Evolutionary conservation across 2,329 filamentous ascomycete genomes (phyloP).

Genomic region (Fusarium sambucinum): DNA sequence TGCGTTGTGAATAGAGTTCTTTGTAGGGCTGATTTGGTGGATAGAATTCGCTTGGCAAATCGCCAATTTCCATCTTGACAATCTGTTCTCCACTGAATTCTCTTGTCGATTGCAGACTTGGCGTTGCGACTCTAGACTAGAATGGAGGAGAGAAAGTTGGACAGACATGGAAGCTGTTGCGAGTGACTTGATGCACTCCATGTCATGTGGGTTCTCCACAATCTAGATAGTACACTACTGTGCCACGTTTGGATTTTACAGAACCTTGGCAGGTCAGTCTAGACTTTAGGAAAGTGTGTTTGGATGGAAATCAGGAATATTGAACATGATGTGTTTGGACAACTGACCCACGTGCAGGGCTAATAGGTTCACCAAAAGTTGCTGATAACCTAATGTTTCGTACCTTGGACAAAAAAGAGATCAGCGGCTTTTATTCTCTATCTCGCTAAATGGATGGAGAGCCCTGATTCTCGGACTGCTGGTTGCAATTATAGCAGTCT

Average conservation of each 20-base stretch:
- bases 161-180: neutral
- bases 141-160: neutral
- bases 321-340: neutral
- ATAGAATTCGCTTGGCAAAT: slow-evolving; percentile 12
- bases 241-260: neutral
- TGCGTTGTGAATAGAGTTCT: neutral
- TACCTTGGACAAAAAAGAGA: too few species aligned
- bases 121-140: neutral
- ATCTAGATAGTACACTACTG: neutral
- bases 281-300: neutral
- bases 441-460: neutral
- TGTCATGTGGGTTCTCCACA: neutral
- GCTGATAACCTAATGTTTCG: neutral
- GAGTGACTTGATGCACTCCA: neutral
- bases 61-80: slow-evolving; percentile 1
- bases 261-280: neutral
- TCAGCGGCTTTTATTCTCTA: neutral
- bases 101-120: neutral
- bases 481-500: neutral
- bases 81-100: neutral
- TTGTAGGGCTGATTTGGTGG: slow-evolving; percentile 11
- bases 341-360: neutral
- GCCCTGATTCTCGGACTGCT: neutral
- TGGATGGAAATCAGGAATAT: slow-evolving; percentile 1
- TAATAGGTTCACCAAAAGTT: neutral